Conservation (phyloP, 495 filamentous ascomycete genomes). For the Sporormia fimetaria region DNA sequence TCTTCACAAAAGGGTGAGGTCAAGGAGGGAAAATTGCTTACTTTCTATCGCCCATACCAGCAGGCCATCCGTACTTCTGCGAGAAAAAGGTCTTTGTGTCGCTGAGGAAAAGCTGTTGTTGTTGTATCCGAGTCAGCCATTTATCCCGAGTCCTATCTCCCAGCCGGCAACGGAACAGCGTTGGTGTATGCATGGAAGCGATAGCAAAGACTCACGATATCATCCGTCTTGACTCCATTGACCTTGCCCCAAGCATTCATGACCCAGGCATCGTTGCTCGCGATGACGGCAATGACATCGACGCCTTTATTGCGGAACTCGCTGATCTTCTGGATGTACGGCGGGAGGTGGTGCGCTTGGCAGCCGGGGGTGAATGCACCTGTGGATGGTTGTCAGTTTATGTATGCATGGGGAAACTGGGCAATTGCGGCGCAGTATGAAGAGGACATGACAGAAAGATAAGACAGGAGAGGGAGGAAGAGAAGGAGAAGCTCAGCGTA, state of each 20-base stretch:
- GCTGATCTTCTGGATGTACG: slow-evolving; percentile 64
- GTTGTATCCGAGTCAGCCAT: neutral
- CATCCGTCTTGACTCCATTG: slow-evolving; percentile 67
- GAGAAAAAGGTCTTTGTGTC: slow-evolving; percentile 70
- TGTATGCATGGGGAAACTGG: neutral
- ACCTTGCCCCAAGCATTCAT: slow-evolving; percentile 96
- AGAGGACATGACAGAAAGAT: neutral
- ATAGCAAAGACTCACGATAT: slow-evolving; percentile 49
- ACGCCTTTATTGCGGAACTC: slow-evolving; percentile 75
- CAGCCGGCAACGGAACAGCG: too few relatives aligned
- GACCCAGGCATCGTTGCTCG: slow-evolving; percentile 83
- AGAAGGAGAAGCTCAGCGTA: slow-evolving; percentile 25
- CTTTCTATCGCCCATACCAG: slow-evolving; percentile 56
- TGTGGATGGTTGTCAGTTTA: slow-evolving; percentile 26
- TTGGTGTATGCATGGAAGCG: too few relatives aligned
- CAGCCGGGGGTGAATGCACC: slow-evolving; percentile 94
- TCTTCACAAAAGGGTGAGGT: too few relatives aligned
- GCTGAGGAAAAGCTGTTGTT: slow-evolving; percentile 70
- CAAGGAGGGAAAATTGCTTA: neutral
- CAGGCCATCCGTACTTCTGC: slow-evolving; percentile 71
- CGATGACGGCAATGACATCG: slow-evolving; percentile 72
- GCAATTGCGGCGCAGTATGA: too few relatives aligned
- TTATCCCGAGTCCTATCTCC: neutral
- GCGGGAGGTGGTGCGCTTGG: slow-evolving; percentile 74
- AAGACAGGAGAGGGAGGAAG: neutral